Base-by-base conservation (phyloP, 805 yeast species). In the Metschnikowia sp. region DNA sequence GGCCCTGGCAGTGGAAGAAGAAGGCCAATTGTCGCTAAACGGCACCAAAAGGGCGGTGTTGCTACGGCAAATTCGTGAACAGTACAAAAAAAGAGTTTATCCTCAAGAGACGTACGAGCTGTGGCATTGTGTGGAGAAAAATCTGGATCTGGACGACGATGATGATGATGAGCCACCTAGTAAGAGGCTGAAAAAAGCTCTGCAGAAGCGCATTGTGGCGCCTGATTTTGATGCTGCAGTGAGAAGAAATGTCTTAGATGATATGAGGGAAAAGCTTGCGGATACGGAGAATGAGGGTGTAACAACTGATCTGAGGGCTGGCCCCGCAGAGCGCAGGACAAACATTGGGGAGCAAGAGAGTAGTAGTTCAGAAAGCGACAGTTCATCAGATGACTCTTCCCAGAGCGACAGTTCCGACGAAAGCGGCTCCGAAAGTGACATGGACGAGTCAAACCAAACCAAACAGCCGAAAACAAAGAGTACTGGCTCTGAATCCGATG, bases 91-190 rank as follows among this genome's bases (percentile, higher is more conserved):
- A 26, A 52, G 54, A 12, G 44, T 31, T 18, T 44, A 44, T 18
- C 57, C 55, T 1, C 51, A 55, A 22, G 50, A 40, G 9, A 53
- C 57, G 2, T 55, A 45, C 32, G 59, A 55, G 40, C 48, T 48
- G 32, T 55, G 59, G 59, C 50, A 40, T 35, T 19, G 32, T 12
- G 29, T 30, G 8, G 3, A 35, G 22, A 35, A 31, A 9, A 18
- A 31, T 9, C 26, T 22, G 26, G 10, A 15, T n/a, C 15, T 10
- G 26, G 38, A 15, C 5, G 15, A 35, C 13, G 36, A 11, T 6
- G 36, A 11, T 6, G 32, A 32, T 29, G 32, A 32, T 29, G 28
- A 34, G 26, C 26, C 26, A 22, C 26, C 26, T 2, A 22, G 26
- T 22, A 22, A 22, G 26, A 22, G 26, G 26, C 26, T 22, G 26